A percentile compares a stretch with the other conserved stretches of the same genome.
phyloP scores from a whole-genome alignment of 441 rosid genomes.

The Corymbia calophylla region DNA sequence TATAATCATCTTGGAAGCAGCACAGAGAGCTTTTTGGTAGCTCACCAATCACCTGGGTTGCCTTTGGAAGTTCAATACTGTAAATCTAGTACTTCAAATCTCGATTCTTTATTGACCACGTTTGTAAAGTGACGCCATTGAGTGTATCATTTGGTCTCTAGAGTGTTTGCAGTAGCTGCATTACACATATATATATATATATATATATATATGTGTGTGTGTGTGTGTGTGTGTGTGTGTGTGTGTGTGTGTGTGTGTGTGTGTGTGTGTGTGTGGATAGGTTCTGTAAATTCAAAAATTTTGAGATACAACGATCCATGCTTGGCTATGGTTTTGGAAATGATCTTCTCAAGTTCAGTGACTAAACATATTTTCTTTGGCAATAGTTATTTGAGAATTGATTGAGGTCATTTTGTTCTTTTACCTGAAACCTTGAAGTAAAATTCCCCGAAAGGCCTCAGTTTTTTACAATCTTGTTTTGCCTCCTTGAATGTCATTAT shows the following conservation, averaged over 20 bases:
- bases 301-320: background rate
- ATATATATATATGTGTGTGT: too few relatives aligned
- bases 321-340: background rate
- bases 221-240: too few relatives aligned
- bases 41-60: background rate
- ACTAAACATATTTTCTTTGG: background rate
- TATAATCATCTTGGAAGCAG: too few relatives aligned
- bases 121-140: background rate
- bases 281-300: background rate
- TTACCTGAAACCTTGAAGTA: background rate
- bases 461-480: too few relatives aligned
- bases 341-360: background rate
- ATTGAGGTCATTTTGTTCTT: background rate
- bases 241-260: too few relatives aligned
- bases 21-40: background rate
- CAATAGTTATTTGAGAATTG: background rate
- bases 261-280: background rate
- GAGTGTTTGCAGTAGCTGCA: background rate
- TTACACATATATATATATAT: too few relatives aligned
- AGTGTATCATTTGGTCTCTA: background rate
- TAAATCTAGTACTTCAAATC: background rate
- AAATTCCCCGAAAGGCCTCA: too few relatives aligned
- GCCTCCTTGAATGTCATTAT: too few relatives aligned
- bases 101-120: background rate
- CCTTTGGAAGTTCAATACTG: background rate